Percentiles rank a stretch among this genome's conserved stretches.
These are phyloP conservation scores for Melocanna baccifera DNA, from an alignment of 176 grass and related monocot genomes.

Conservation along the genomic window DNA sequence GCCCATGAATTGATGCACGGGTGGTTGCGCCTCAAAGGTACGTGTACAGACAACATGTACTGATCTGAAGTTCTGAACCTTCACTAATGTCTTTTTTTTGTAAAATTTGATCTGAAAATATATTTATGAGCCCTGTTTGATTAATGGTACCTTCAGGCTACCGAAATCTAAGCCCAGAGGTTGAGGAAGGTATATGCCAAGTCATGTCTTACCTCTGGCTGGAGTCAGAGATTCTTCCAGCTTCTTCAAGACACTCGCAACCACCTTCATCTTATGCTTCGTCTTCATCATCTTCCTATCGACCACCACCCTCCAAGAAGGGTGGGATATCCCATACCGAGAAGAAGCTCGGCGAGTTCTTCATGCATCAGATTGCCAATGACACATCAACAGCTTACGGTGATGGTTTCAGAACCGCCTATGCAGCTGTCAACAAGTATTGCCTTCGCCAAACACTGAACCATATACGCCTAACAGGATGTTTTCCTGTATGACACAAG, in stretches of 20 bases:
- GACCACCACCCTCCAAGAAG: conserved; percentile 65
- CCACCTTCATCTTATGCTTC: conserved; percentile 59
- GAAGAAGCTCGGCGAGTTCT: conserved; percentile 94
- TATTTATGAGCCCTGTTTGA: not conserved
- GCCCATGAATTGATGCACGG: conserved; percentile 94
- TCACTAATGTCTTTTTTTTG: not conserved
- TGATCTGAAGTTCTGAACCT: not conserved
- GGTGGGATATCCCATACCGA: conserved; percentile 76
- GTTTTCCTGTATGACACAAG: conserved; percentile 47
- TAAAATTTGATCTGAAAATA: not conserved
- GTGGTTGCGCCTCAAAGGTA: conserved; percentile 95
- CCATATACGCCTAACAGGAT: conserved; percentile 63
- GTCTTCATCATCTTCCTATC: conserved; percentile 59
- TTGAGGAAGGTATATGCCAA: conserved; percentile 97
- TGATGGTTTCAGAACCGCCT: conserved; percentile 86
- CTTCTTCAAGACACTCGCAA: conserved; percentile 26
- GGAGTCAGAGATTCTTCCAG: conserved; percentile 88
- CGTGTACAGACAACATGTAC: not conserved
- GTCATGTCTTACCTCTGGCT: conserved; percentile 91
- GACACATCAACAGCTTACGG: conserved; percentile 79
- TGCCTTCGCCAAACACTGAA: conserved; percentile 72
- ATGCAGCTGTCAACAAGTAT: conserved; percentile 68
- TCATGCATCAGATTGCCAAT: conserved; percentile 92
- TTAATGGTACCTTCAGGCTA: conserved; percentile 52
- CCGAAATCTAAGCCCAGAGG: conserved; percentile 58